phyloP scores from a whole-genome alignment of 768 basidiomycete species.

The Lactifluus volemus region DNA sequence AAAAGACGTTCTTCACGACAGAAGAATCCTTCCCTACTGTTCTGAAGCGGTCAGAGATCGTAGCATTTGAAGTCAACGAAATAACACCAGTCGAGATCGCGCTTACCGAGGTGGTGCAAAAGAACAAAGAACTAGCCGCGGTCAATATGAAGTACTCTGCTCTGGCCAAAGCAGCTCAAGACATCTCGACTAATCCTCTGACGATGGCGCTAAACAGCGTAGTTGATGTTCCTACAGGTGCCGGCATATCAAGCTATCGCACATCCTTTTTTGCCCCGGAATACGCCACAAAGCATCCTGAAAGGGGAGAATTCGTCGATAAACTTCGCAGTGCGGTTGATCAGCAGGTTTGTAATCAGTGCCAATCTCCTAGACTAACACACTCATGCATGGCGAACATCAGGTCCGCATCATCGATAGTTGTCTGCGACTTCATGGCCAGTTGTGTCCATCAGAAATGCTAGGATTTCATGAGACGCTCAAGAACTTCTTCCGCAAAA shows the following conservation, averaged over 20 bases:
- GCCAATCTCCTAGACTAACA: background rate
- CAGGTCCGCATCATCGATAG: constrained; percentile 75
- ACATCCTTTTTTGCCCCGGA: constrained; percentile 64
- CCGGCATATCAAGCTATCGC: constrained; percentile 73
- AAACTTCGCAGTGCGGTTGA: constrained; percentile 69
- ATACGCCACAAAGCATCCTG: constrained; percentile 60
- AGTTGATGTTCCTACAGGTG: constrained; percentile 73
- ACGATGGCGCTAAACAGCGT: constrained; percentile 82
- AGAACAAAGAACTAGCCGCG: constrained; percentile 66
- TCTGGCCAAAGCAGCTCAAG: constrained; percentile 67
- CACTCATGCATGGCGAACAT: background rate
- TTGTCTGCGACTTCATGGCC: constrained; percentile 75
- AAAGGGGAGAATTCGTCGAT: constrained; percentile 60
- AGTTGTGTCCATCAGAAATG: constrained; percentile 80
- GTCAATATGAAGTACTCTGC: constrained; percentile 65
- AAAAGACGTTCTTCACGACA: constrained; percentile 82
- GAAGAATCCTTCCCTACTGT: constrained; percentile 90
- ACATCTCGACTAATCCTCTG: constrained; percentile 68
- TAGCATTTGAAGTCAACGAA: constrained; percentile 59
- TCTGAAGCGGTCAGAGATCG: constrained; percentile 79
- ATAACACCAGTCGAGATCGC: constrained; percentile 84
- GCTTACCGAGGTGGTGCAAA: constrained; percentile 68
- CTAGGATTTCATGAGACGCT: constrained; percentile 88
- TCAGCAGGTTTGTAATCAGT: constrained; percentile 53
- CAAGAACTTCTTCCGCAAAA: constrained; percentile 76